Evolutionary conservation across 1,284 basidiomycete species (phyloP).

Genomic region (Xerocomus amazonicus): DNA sequence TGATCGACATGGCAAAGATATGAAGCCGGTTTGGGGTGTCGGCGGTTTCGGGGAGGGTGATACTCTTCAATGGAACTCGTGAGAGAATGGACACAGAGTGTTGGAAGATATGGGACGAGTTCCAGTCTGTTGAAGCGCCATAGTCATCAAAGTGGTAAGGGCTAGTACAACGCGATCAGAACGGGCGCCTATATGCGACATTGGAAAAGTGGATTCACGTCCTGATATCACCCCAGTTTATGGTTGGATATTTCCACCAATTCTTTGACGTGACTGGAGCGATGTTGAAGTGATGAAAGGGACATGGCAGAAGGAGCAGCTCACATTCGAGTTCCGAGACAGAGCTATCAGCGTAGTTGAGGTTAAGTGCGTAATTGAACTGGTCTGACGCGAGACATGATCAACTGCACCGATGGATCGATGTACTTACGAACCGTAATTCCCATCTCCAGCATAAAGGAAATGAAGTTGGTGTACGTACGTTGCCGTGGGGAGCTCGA

Average conservation of each 20-base stretch:
- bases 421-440: constrained; percentile 19
- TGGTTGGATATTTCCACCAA: constrained; percentile 37
- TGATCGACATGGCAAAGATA: constrained; percentile 44
- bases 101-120: constrained; percentile 42
- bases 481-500: constrained; percentile 30
- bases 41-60: constrained; percentile 37
- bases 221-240: constrained; percentile 38
- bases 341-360: constrained; percentile 36
- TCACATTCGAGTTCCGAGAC: constrained; percentile 34
- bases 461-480: constrained; percentile 42
- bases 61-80: constrained; percentile 36
- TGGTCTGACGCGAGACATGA: constrained; percentile 21
- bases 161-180: constrained; percentile 18
- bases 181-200: too few relatives aligned
- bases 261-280: constrained; percentile 38
- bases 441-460: constrained; percentile 41
- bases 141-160: constrained; percentile 38
- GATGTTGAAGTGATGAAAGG: neutral
- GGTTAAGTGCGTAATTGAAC: constrained; percentile 33
- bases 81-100: constrained; percentile 44
- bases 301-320: constrained; percentile 1
- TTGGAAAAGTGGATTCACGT: constrained; percentile 25
- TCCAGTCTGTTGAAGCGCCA: constrained; percentile 35
- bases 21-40: constrained; percentile 37
- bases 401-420: neutral